Base-by-base conservation (phyloP, 495 filamentous ascomycete species). In the Neurospora sp. region DNA sequence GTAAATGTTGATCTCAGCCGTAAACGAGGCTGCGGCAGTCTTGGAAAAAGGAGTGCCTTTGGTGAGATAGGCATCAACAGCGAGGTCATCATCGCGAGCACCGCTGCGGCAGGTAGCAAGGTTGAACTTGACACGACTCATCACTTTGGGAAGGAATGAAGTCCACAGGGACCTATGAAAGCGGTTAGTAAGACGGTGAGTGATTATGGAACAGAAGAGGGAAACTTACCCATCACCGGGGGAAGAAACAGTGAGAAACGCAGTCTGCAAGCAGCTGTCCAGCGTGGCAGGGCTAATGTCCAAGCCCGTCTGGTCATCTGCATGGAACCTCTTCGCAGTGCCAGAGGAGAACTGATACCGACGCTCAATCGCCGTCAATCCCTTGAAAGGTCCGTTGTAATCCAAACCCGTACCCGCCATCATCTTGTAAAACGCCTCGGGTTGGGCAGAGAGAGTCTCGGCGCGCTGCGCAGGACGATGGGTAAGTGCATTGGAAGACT, bases 241-340 rank as follows among this genome's bases (percentile, higher is more conserved):
- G 3, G 80, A 81, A 0, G 85, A 80, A 37, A 84, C 80, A 1
- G 85, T 80, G 35, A 83, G 72, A 39, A 87, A 83, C 0, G 80
- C 78, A 0, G 81, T 76, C 59, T 88, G 86, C 41, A 88, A 82
- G 59, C 81, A 84, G 27, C 76, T 77, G 70, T 88, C 86, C 9
- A 88, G 77, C 0, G 82, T 84, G 0, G 81, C 82, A 14, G 86
- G 86, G 72, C 86, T 86, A 69, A 85, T 81, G 73, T 72, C 37
- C 45, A 85, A 70, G 14, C 59, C 72, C 2, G 82, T 80, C 16
- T 78, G 74, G 71, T 81, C 77, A 69, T 83, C 75, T 3, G 71
- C 6, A 31, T 84, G 80, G 31, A 73, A 47, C 38, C 79, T 80
- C 40, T 74, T 71, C 1, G 86, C 77, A 1, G 82, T 77, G 3